Percentiles rank a stretch among this genome's conserved stretches.
Conservation (phyloP, 192 early-diverging fungal species). For the Thoreauomyces humboldtii region DNA sequence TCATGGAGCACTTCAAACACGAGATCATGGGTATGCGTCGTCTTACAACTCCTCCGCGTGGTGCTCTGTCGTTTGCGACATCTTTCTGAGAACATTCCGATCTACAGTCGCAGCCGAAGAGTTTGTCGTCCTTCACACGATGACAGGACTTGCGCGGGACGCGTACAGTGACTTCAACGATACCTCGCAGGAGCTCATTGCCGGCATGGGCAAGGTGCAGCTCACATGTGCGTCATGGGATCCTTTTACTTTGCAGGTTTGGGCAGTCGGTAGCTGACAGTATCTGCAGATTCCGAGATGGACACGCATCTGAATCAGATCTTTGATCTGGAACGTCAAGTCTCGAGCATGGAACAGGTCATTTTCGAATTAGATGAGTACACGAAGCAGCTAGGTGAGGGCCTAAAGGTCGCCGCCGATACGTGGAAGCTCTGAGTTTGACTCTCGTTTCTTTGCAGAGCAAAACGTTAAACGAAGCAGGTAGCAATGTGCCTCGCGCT, state of each 20-base stretch:
- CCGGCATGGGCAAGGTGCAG: slow-evolving; percentile 22
- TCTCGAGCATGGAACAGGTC: slow-evolving; percentile 35
- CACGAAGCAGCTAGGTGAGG: slow-evolving; percentile 29
- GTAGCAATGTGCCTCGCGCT: too few species aligned
- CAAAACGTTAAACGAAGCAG: too few species aligned
- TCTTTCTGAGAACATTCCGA: too few species aligned
- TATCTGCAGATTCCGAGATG: slow-evolving; percentile 18
- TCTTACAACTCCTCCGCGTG: too few species aligned
- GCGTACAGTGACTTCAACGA: slow-evolving; percentile 16
- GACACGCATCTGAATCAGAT: slow-evolving; percentile 25
- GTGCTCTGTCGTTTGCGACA: too few species aligned
- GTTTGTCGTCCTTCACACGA: slow-evolving; percentile 8
- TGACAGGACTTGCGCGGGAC: slow-evolving; percentile 11
- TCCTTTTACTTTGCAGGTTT: too few species aligned
- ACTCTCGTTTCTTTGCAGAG: too few species aligned
- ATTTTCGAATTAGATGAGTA: slow-evolving; percentile 35
- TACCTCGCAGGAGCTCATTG: slow-evolving; percentile 18
- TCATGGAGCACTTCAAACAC: background rate
- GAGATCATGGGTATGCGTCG: slow-evolving; percentile 9
- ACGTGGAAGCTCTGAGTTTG: too few species aligned
- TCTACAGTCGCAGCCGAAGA: slow-evolving; percentile 20
- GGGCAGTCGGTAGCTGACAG: too few species aligned
- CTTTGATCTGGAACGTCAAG: slow-evolving; percentile 32
- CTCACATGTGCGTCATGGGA: slow-evolving; percentile 10
- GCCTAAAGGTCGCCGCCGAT: too few species aligned